A percentile compares a stretch with the other conserved stretches of the same genome.
Evolutionary conservation across 2,329 filamentous ascomycete genomes (phyloP).

Genomic region (Talaromyces sp.): DNA sequence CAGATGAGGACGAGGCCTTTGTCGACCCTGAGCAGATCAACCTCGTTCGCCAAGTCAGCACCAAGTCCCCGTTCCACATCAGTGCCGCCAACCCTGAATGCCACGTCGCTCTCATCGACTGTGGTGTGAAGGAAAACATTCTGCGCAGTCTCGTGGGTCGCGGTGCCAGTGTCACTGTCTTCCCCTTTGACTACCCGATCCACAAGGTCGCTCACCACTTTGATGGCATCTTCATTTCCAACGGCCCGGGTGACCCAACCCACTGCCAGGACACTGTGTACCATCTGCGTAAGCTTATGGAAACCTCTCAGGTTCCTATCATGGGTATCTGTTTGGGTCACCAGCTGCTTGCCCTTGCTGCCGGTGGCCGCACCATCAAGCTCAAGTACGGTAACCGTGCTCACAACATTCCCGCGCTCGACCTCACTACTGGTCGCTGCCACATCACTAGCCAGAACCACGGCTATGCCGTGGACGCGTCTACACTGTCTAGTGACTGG

Average conservation of each 20-base stretch:
- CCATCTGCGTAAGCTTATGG: conserved; percentile 86
- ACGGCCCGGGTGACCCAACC: conserved; percentile 95
- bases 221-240: conserved; percentile 98
- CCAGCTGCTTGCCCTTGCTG: conserved; percentile 86
- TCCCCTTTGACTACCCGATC: conserved; percentile 95
- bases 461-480: conserved; percentile 88
- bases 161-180: conserved; percentile 86
- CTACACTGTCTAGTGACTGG: conserved; percentile 78
- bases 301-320: conserved; percentile 82
- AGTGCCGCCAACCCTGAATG: conserved; percentile 76
- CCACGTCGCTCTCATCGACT: conserved; percentile 94
- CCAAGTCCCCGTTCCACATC: conserved; percentile 96
- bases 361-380: conserved; percentile 88
- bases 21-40: conserved; percentile 95
- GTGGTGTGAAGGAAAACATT: conserved; percentile 99
- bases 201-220: conserved; percentile 98
- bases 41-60: conserved; percentile 91
- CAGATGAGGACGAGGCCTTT: conserved; percentile 94
- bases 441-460: conserved; percentile 99
- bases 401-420: conserved; percentile 95
- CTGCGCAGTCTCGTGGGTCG: conserved; percentile 88
- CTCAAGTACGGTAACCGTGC: conserved; percentile 99
- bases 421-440: conserved; percentile 92
- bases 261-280: conserved; percentile 94
- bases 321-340: conserved; percentile 98